These are phyloP conservation scores for Phytophthora brassicae DNA, from an alignment of 352 stramenopile genomes.

Conservation along the genomic window DNA sequence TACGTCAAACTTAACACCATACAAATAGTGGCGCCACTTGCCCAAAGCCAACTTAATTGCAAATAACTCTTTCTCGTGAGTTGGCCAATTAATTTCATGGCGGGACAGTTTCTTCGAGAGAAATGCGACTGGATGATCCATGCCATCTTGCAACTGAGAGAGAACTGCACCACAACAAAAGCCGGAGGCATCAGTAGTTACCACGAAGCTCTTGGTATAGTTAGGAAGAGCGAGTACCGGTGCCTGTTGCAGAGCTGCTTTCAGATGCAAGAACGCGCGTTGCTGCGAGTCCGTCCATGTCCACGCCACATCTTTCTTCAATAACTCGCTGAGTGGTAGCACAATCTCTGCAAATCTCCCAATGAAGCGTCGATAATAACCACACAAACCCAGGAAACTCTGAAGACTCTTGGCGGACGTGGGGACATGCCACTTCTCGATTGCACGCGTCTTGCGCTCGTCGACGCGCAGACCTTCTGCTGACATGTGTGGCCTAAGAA, in stretches of 20 bases:
- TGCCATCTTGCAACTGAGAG: neutral
- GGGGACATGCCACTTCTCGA: conserved; percentile 16
- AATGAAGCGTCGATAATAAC: conserved; percentile 39
- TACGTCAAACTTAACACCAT: conserved; percentile 7
- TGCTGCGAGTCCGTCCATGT: conserved; percentile 14
- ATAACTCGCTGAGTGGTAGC: conserved; percentile 21
- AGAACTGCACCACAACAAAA: conserved; percentile 9
- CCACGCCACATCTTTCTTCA: conserved; percentile 27
- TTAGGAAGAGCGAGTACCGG: conserved; percentile 30
- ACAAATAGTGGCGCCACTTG: conserved; percentile 19
- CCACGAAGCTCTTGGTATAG: conserved; percentile 24
- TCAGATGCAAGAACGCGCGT: conserved; percentile 20
- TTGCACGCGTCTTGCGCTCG: conserved; percentile 23
- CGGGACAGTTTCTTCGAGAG: neutral
- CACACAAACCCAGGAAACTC: conserved; percentile 30
- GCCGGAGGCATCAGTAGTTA: conserved; percentile 36
- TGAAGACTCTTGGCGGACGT: conserved; percentile 17
- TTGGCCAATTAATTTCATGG: conserved; percentile 16
- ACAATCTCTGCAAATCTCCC: conserved; percentile 15
- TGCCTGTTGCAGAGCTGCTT: conserved; percentile 26
- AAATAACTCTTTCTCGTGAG: conserved; percentile 21
- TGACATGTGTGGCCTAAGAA: conserved; percentile 35
- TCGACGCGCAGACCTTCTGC: conserved; percentile 17
- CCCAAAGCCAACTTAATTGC: conserved; percentile 18
- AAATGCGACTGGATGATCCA: neutral